phyloP scores from a whole-genome alignment of 108 stramenopile genomes.

The Fragilaria radians region DNA sequence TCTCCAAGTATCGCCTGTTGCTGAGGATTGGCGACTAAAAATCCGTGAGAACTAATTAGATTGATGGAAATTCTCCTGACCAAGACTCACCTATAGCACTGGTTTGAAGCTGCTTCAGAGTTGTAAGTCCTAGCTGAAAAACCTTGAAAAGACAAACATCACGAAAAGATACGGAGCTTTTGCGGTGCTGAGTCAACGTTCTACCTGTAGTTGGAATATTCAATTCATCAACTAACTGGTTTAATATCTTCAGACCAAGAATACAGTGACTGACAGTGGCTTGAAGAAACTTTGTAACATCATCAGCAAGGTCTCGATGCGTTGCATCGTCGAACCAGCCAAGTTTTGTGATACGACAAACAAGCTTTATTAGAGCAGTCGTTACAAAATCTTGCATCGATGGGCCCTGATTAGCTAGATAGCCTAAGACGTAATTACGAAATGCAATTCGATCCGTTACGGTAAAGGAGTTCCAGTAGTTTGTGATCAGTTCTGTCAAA shows the following conservation, averaged over 20 bases:
- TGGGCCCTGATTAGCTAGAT: constrained; percentile 91
- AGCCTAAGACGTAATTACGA: constrained; percentile 93
- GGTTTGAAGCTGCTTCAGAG: constrained; percentile 87
- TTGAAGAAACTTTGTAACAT: constrained; percentile 93
- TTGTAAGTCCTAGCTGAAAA: constrained; percentile 89
- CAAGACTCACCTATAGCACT: constrained; percentile 66
- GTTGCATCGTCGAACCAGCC: constrained; percentile 95
- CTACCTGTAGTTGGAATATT: constrained; percentile 91
- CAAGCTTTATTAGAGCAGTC: constrained; percentile 83
- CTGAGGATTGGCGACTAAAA: constrained; percentile 46
- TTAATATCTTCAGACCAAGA: constrained; percentile 92
- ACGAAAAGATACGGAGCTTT: constrained; percentile 94
- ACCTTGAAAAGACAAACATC: constrained; percentile 90
- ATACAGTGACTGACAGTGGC: constrained; percentile 94
- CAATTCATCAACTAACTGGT: constrained; percentile 94
- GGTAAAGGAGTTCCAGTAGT: constrained; percentile 94
- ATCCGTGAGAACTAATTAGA: not conserved
- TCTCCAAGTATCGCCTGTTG: constrained; percentile 81
- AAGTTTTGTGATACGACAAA: constrained; percentile 96
- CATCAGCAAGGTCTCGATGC: constrained; percentile 91
- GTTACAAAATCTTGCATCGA: constrained; percentile 84
- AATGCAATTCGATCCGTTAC: constrained; percentile 90
- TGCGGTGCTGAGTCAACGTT: constrained; percentile 94
- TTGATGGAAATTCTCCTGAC: not conserved
- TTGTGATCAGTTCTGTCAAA: constrained; percentile 89